Base-by-base conservation (phyloP, 148 eudicot species). In the Silene conica region DNA sequence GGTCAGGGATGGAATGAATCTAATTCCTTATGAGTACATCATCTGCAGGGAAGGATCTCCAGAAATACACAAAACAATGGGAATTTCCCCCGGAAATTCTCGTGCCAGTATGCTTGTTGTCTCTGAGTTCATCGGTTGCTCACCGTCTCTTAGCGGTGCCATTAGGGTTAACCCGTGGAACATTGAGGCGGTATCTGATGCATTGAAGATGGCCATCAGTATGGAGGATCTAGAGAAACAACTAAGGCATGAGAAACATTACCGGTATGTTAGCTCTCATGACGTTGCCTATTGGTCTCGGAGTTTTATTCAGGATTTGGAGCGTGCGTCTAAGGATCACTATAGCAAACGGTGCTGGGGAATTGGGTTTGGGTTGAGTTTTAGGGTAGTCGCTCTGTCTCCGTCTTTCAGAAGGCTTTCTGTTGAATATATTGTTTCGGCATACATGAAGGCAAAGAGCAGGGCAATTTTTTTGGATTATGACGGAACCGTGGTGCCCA, bases 121-220 rank as follows among this genome's bases (percentile, higher is more conserved):
- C 16, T 90, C 96, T 0, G 96, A 90, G 77, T 90, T 90, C 41
- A 70, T 90, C 5, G 96, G 96, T 23, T 90, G 96, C 78, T 90
- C 96, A 0, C 96, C 96, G 0, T 90, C 96, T 79, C 79, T 90
- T 11, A 90, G 96, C 72, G 92, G 96, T 62, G 96, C 96, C 34
- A 85, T 90, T 4, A 62, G 96, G 76, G 90, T 90, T 9, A 90
- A 90, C 56, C 96, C 96, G 3, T 90, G 96, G 96, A 86, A 85
- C 80, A 80, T 82, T 48, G 87, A 87, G 38, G 84, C 85, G 8
- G 90, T 90, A 6, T 86, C 90, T 7, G 96, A 88, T 74, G 92
- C 92, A 6, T 15, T 90, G 34, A 82, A 75, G 50, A 57, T n/a
- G 62, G 90, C 90, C 15, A 78, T 90, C 54, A 67, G 70, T 1